These are phyloP conservation scores for Penicillium crustosum DNA, from an alignment of 2,329 filamentous ascomycete species.

Conservation along the genomic window DNA sequence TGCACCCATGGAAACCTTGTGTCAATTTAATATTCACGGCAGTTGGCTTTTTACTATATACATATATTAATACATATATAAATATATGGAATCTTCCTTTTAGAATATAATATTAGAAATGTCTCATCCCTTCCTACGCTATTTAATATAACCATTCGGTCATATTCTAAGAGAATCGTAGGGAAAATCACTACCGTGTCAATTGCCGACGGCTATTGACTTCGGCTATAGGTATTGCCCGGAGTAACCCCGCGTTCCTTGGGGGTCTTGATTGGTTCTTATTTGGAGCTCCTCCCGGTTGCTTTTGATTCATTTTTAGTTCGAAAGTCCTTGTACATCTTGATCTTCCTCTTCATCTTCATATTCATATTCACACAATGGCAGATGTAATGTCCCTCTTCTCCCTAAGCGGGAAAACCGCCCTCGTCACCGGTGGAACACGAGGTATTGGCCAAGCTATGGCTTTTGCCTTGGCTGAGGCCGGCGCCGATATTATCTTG, in stretches of 20 bases:
- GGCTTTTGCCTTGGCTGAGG: conserved; percentile 49
- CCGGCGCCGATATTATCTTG: conserved; percentile 48
- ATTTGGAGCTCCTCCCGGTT: background rate
- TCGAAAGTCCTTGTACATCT: background rate
- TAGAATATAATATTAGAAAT: background rate
- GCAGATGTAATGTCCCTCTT: conserved; percentile 35
- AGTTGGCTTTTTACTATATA: too few relatives aligned
- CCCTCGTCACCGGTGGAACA: conserved; percentile 49
- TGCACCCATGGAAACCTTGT: too few relatives aligned
- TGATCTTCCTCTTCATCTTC: background rate
- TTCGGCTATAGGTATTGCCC: conserved; percentile 10
- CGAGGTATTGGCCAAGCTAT: conserved; percentile 50
- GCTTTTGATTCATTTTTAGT: background rate
- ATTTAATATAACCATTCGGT: background rate
- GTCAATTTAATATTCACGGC: too few relatives aligned
- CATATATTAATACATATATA: too few relatives aligned
- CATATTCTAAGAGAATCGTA: background rate
- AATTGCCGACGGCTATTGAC: conserved; percentile 18
- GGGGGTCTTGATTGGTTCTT: background rate
- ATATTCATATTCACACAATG: conserved; percentile 26
- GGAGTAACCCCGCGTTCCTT: conserved; percentile 5
- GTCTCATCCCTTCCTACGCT: background rate
- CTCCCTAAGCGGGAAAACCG: conserved; percentile 44
- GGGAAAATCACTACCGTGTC: background rate
- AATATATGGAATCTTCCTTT: background rate